Base-by-base conservation (phyloP, 805 yeast genomes). In the Candida anglica region DNA sequence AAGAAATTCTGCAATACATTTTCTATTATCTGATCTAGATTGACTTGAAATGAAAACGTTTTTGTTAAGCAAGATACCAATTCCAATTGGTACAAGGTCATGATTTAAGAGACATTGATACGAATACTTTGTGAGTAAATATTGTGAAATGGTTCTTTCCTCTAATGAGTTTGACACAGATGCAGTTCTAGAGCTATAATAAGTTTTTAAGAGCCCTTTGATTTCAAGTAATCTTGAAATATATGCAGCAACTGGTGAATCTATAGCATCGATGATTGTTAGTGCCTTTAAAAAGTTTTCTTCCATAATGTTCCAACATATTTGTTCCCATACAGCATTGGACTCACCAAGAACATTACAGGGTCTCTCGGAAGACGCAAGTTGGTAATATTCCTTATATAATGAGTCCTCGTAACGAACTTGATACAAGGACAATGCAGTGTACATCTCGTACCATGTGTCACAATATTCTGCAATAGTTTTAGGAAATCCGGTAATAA, bases 381-480 rank as follows among this genome's bases (percentile, higher is more conserved):
- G 38, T 13, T 56, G 44, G 34, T 47, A 65, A 43, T 57, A 66
- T 19, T 64, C 69, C 5, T 47, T 26, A 37, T 53, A 66, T 3
- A 65, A 47, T 3, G 44, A 26, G 6, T 38, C 40, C 37, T 55
- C 57, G 77, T 87, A 57, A 33, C 71, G 54, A 1, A 82, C 69
- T 47, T 79, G 79, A 48, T 64, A 85, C 24, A 79, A 56, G 7
- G 77, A 51, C n/a, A 79, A 63, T 6, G 77, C 75, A 25, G 70
- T 59, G 25, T 76, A 67, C 10, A 79, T 65, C 48, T 84, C 93
- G 50, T 79, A 82, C 94, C 94, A 84, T 0, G 75, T 56, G 5
- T 64, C 61, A 11, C 85, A 71, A 45, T 62, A 66, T 11, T 63
- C 61, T 3, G 75, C 50, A 15, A 81, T 81, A 3, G 77, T 63